Conservation (phyloP, 768 basidiomycete species). For the Lactarius sp. region DNA sequence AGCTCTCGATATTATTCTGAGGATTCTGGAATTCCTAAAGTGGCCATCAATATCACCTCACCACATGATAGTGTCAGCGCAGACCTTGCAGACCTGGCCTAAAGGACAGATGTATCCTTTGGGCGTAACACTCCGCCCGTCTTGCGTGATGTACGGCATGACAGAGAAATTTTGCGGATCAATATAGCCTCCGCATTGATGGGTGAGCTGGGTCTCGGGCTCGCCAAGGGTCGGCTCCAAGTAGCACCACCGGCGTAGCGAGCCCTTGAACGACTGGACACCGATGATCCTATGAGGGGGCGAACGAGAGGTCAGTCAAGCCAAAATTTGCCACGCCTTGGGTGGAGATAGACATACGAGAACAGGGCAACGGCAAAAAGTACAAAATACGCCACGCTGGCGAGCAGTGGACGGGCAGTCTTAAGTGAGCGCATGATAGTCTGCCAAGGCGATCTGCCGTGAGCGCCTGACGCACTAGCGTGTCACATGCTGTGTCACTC, state of each 20-base stretch:
- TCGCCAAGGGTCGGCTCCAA: conserved; percentile 54
- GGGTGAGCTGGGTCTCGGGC: conserved; percentile 40
- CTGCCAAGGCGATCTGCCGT: conserved; percentile 28
- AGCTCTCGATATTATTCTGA: conserved; percentile 59
- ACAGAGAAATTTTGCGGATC: conserved; percentile 49
- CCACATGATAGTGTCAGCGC: conserved; percentile 10
- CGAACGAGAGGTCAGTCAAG: neutral
- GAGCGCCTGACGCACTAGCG: neutral
- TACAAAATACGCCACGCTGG: conserved; percentile 87
- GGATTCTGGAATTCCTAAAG: conserved; percentile 65
- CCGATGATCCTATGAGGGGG: conserved; percentile 66
- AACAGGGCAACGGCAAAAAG: conserved; percentile 86
- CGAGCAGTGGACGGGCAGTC: conserved; percentile 81
- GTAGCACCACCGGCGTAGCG: conserved; percentile 61
- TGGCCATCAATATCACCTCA: neutral
- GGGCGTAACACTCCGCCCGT: conserved; percentile 36
- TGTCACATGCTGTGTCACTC: conserved; percentile 29
- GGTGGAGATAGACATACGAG: conserved; percentile 50
- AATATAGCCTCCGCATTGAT: conserved; percentile 79
- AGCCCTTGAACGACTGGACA: conserved; percentile 90
- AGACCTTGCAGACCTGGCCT: conserved; percentile 76
- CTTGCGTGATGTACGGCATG: conserved; percentile 38
- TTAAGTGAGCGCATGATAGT: conserved; percentile 93
- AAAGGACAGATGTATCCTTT: conserved; percentile 92
- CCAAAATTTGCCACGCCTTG: neutral